Conservation (phyloP, 2,329 filamentous ascomycete genomes). For the Zymoseptoria tritici region DNA sequence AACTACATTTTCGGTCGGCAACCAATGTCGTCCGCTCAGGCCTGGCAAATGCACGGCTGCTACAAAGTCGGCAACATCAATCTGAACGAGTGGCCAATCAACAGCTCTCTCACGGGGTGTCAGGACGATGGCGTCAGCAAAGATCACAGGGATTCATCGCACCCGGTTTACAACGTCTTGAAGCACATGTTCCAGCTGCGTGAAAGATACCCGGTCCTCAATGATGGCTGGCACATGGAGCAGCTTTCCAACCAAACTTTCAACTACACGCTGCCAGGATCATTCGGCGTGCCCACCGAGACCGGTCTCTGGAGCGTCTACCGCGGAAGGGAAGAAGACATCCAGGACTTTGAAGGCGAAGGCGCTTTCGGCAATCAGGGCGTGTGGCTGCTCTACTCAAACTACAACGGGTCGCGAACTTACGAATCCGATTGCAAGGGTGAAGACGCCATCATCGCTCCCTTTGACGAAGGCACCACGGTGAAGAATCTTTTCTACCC, state of each 20-base stretch:
- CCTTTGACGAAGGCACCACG: constrained; percentile 47
- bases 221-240: constrained; percentile 51
- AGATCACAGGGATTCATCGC: constrained; percentile 56
- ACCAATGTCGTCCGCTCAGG: constrained; percentile 53
- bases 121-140: constrained; percentile 49
- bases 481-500: constrained; percentile 59
- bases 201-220: constrained; percentile 49
- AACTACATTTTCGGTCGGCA: constrained; percentile 61
- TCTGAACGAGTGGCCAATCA: constrained; percentile 52
- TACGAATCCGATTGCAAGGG: constrained; percentile 54
- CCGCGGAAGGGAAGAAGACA: constrained; percentile 42
- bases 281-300: constrained; percentile 46
- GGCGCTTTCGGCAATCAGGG: constrained; percentile 37
- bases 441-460: constrained; percentile 46
- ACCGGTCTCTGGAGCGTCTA: constrained; percentile 55
- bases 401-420: constrained; percentile 41
- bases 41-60: constrained; percentile 60
- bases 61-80: constrained; percentile 51
- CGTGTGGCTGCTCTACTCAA: constrained; percentile 48
- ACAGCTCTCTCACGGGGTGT: constrained; percentile 48
- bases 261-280: constrained; percentile 46
- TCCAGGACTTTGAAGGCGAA: constrained; percentile 45
- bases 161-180: constrained; percentile 53
- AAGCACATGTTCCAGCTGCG: constrained; percentile 57
- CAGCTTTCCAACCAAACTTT: constrained; percentile 52